Evolutionary conservation across 768 basidiomycete species (phyloP).

Genomic region (Amanita polypyramis): DNA sequence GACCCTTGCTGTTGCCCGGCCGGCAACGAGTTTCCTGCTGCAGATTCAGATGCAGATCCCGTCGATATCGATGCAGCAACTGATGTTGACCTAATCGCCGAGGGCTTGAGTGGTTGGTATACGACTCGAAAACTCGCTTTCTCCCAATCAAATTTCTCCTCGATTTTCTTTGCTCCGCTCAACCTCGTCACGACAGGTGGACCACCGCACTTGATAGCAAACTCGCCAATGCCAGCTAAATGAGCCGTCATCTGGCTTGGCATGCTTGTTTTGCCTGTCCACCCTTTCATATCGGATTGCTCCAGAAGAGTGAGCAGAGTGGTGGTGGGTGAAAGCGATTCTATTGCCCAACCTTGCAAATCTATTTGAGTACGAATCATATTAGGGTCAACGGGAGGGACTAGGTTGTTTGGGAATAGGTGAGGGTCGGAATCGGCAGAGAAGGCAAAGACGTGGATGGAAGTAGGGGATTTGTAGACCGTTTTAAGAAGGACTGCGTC

Average conservation of each 20-base stretch:
- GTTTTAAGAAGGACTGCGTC: constrained; percentile 89
- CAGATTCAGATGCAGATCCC: not conserved
- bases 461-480: constrained; percentile 92
- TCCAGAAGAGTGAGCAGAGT: constrained; percentile 89
- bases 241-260: constrained; percentile 89
- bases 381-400: constrained; percentile 57
- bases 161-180: constrained; percentile 63
- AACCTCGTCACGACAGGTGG: constrained; percentile 87
- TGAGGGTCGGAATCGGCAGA: constrained; percentile 77
- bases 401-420: constrained; percentile 55
- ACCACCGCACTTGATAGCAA: constrained; percentile 90
- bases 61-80: not conserved
- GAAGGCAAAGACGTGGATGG: constrained; percentile 92
- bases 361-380: constrained; percentile 93
- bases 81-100: not conserved
- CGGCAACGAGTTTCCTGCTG: not conserved
- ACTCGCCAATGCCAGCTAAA: constrained; percentile 89
- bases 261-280: constrained; percentile 91
- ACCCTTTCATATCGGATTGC: constrained; percentile 95
- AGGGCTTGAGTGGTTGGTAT: constrained; percentile 43
- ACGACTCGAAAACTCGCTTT: constrained; percentile 72
- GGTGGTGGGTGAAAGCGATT: constrained; percentile 89
- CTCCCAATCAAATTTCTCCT: constrained; percentile 82
- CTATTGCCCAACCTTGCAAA: constrained; percentile 97
- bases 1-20: constrained; percentile 1